Evolutionary conservation across 1,284 basidiomycete genomes (phyloP).

Genomic region (Ustilago hordei): DNA sequence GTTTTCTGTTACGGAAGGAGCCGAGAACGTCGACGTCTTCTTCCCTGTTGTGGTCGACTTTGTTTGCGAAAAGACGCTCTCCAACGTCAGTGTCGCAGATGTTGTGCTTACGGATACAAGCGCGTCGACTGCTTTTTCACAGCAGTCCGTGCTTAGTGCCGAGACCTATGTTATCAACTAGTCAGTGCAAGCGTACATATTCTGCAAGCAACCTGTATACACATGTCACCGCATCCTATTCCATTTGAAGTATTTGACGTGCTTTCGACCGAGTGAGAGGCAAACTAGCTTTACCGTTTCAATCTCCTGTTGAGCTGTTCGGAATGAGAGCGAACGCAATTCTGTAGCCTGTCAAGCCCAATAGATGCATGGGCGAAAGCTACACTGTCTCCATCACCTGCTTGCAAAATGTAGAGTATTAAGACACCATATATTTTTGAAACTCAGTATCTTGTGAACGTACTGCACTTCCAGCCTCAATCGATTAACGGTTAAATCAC

Average conservation of each 20-base stretch:
- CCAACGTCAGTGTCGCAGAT: constrained; percentile 69
- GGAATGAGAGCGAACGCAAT: neutral
- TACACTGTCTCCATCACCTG: too few relatives aligned
- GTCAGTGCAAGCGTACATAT: too few relatives aligned
- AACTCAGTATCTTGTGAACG: neutral
- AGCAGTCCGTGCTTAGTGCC: constrained; percentile 75
- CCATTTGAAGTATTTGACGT: neutral
- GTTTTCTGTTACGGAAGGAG: constrained; percentile 79
- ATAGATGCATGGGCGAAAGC: too few relatives aligned
- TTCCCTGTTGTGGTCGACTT: constrained; percentile 93
- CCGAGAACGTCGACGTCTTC: constrained; percentile 85
- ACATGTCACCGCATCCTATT: constrained; percentile 7
- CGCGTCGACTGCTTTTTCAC: constrained; percentile 78
- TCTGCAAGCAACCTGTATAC: constrained; percentile 3
- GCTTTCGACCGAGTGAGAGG: neutral
- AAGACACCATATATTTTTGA: constrained; percentile 1
- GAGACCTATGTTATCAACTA: constrained; percentile 62
- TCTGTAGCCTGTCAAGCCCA: too few relatives aligned
- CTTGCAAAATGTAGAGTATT: neutral
- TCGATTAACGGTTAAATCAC: constrained; percentile 56
- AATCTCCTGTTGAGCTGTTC: neutral
- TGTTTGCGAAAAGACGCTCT: constrained; percentile 80
- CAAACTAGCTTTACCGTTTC: neutral
- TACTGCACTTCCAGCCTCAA: constrained; percentile 15
- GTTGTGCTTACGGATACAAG: constrained; percentile 76